phyloP scores from a whole-genome alignment of 176 grass and related monocot species.

The Aegilops tauschii region DNA sequence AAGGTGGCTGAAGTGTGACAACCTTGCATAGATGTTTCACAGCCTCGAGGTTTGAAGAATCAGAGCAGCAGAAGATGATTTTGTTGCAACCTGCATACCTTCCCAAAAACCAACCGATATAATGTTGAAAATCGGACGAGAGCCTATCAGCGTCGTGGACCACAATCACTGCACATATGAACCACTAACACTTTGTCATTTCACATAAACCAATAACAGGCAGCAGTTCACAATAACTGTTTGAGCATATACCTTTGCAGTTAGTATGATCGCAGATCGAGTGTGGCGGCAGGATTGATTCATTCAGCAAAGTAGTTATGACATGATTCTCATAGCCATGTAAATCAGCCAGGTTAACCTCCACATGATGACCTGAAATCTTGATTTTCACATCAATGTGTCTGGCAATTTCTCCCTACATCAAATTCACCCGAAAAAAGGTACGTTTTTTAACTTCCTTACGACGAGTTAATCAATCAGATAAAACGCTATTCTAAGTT shows the following conservation, averaged over 20 bases:
- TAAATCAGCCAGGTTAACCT: constrained; percentile 59
- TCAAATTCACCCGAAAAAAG: not conserved
- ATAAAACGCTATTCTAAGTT: not conserved
- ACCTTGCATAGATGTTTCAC: constrained; percentile 48
- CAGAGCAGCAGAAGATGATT: constrained; percentile 62
- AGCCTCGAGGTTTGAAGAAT: constrained; percentile 61
- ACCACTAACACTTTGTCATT: not conserved
- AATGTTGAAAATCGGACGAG: constrained; percentile 55
- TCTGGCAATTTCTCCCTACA: constrained; percentile 56
- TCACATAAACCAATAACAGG: not conserved
- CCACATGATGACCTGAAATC: constrained; percentile 53
- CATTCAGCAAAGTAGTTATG: constrained; percentile 54
- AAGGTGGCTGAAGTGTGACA: constrained; percentile 55
- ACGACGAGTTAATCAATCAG: not conserved
- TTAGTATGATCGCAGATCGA: constrained; percentile 24
- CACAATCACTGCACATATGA: constrained; percentile 40
- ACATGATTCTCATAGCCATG: constrained; percentile 68
- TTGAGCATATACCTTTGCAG: constrained; percentile 44
- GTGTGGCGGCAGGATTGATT: constrained; percentile 30
- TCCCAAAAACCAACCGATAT: constrained; percentile 55
- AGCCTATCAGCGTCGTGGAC: constrained; percentile 58
- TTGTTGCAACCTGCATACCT: constrained; percentile 56
- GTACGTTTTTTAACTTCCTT: not conserved
- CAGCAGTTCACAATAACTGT: not conserved
- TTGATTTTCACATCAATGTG: constrained; percentile 50